Base-by-base conservation (phyloP, 2,329 filamentous ascomycete species). In the Elsinoe fawcettii region DNA sequence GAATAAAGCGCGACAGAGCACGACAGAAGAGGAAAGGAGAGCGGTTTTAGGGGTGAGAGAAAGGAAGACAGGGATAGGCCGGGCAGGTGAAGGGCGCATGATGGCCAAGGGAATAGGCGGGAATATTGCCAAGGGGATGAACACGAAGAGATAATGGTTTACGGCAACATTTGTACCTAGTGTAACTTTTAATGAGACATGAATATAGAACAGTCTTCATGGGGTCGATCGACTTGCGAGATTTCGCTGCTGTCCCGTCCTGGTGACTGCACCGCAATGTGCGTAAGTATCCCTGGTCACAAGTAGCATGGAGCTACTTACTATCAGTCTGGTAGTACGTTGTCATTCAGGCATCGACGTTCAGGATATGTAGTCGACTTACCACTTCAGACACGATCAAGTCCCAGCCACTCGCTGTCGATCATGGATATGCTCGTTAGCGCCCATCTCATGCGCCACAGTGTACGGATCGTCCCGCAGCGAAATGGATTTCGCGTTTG, bases 111-210 rank as follows among this genome's bases (percentile, higher is more conserved):
- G 25, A n/a, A 34, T 1, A n/a, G 43, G n/a, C 20, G n/a, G 2
- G 44, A 18, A 8, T 34, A 18, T 3, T 44, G 4, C 9, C 5
- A 4, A 8, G 2, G 22, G 5, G 18, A 44, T 23, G 22, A 20
- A 5, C 41, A 22, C 9, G 41, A 22, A 7, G 44, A 30, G 30
- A 20, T 53, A 23, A 53, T 37, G 49, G 49, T 9, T 53, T 36
- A 53, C 49, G 49, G 49, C 18, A 36, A 36, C 32, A 53, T 53
- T 32, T 16, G 49, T 37, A 53, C 20, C 16, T 37, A 53, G 49
- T 39, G 34, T 53, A 53, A 53, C 30, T 23, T 49, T 37, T 53
- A 53, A 53, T 53, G 49, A 53, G 49, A 25, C 30, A 53, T 53
- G 49, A 53, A 39, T 18, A 51, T 16, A 18, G 46, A 51, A 34